Conservation (phyloP, 2,329 filamentous ascomycete species). For the Xylariomycetidae sp. region DNA sequence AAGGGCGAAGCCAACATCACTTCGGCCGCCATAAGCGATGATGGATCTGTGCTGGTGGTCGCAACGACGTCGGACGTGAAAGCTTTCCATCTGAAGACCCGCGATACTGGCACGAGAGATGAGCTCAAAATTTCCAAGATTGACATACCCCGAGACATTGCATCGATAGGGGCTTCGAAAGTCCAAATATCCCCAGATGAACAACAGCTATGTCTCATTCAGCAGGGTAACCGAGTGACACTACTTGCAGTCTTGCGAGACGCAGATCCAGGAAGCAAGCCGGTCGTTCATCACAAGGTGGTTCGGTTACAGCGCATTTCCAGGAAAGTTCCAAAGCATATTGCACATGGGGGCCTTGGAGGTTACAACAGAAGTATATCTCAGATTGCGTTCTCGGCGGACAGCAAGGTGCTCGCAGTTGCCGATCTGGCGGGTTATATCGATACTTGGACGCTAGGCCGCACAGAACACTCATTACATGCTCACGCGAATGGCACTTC, state of each 20-base stretch:
- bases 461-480: constrained; percentile 36
- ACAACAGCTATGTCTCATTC: constrained; percentile 63
- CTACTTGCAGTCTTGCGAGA: constrained; percentile 43
- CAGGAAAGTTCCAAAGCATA: constrained; percentile 50
- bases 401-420: constrained; percentile 73
- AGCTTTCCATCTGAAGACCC: constrained; percentile 63
- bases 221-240: constrained; percentile 55
- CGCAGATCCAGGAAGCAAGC: constrained; percentile 28
- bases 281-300: constrained; percentile 37
- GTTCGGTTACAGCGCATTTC: constrained; percentile 48
- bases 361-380: constrained; percentile 72
- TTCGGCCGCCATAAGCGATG: constrained; percentile 64
- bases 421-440: constrained; percentile 81
- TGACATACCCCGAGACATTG: constrained; percentile 53
- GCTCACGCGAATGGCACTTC: constrained; percentile 27
- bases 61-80: constrained; percentile 72
- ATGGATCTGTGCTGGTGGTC: constrained; percentile 71
- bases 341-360: constrained; percentile 62
- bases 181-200: constrained; percentile 67
- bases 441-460: constrained; percentile 76
- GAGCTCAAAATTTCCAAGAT: constrained; percentile 68
- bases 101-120: constrained; percentile 46
- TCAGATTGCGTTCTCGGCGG: constrained; percentile 71
- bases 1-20: constrained; percentile 79
- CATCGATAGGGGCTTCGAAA: constrained; percentile 60